phyloP scores from a whole-genome alignment of 2,329 filamentous ascomycete species.

The Drechslerella dactyloides region DNA sequence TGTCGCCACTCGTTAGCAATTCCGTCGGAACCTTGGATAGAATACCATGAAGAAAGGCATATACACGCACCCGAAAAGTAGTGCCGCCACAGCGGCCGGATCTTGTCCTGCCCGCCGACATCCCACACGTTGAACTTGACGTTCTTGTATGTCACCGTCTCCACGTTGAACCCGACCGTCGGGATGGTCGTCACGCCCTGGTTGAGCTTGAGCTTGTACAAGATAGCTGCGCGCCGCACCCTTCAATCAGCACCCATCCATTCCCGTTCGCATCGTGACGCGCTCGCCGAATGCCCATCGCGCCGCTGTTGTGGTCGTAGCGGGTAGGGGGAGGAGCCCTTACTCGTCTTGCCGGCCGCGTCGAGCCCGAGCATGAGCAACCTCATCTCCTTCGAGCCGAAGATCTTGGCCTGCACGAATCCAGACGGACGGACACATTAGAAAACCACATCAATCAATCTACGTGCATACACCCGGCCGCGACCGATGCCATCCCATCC shows the following conservation, averaged over 20 bases:
- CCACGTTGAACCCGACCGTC: constrained; percentile 99
- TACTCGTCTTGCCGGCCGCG: constrained; percentile 94
- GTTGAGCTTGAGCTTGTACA: constrained; percentile 98
- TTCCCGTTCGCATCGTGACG: neutral
- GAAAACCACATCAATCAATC: too few species aligned
- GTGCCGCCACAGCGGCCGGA: constrained; percentile 97
- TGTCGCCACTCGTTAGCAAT: neutral
- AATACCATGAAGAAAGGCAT: constrained; percentile 11
- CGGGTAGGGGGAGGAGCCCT: constrained; percentile 49
- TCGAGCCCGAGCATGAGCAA: constrained; percentile 97
- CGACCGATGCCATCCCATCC: too few species aligned
- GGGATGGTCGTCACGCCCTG: constrained; percentile 98
- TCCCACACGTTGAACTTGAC: constrained; percentile 99
- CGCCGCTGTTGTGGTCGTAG: constrained; percentile 22
- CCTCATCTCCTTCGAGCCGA: constrained; percentile 98
- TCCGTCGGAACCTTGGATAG: neutral
- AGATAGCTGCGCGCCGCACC: constrained; percentile 70
- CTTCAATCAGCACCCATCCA: neutral
- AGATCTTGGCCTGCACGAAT: constrained; percentile 77
- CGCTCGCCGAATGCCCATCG: constrained; percentile 5
- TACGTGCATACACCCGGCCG: too few species aligned
- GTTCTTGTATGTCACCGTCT: constrained; percentile 99
- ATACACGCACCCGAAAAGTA: constrained; percentile 80
- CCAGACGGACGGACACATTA: neutral
- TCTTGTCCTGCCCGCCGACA: constrained; percentile 99